Base-by-base conservation (phyloP, 1,284 basidiomycete genomes). In the Peniophora sp. region DNA sequence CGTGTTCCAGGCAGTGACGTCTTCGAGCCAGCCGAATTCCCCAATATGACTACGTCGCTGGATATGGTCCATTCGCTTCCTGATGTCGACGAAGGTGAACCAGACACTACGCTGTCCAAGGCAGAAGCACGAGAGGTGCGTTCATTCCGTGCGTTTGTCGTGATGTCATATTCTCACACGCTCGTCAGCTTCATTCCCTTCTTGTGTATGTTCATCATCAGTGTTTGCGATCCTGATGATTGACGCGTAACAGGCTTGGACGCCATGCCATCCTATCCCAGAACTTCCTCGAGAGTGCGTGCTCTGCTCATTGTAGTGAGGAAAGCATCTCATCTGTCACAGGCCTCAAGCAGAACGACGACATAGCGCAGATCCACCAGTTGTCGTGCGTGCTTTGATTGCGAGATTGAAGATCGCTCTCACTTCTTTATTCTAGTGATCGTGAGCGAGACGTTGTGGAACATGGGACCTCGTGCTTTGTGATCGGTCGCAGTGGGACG, bases 401-500 rank as follows among this genome's bases (percentile, higher is more conserved):
- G 67, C 32, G 63, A 18, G 15, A 3, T 44, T 2, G 50, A 9
- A 24, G 12, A 14, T 1, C 11, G n/a, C 42, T 46, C 11, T 42
- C 35, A 36, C 11, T 42, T 51, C 12, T 23, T 23, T 47, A 23
- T 47, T 24, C 3, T 48, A 84, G 82, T 0, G 60, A 70, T 0
- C 63, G 72, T 32, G 83, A 86, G 57, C 72, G 69, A 53, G 67
- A 60, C 42, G 78, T 86, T 10, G 73, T 83, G 9, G 75, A 83
- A 43, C 72, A 83, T 56, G 64, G 63, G 0, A 64, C 68, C 2
- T 84, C 83, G 0, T 82, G 79, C 52, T 85, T 80, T 58, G 83
- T 86, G 14, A 58, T 85, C 2, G 85, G 83, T 0, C 69, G 85
- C 24, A 85, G 83, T 54, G 84, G 84, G 3, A 86, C 83, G 0